A percentile compares a stretch with the other conserved stretches of the same genome.
Evolutionary conservation across 2,329 filamentous ascomycete genomes (phyloP).

Genomic region (Ophiostoma fasciatum): DNA sequence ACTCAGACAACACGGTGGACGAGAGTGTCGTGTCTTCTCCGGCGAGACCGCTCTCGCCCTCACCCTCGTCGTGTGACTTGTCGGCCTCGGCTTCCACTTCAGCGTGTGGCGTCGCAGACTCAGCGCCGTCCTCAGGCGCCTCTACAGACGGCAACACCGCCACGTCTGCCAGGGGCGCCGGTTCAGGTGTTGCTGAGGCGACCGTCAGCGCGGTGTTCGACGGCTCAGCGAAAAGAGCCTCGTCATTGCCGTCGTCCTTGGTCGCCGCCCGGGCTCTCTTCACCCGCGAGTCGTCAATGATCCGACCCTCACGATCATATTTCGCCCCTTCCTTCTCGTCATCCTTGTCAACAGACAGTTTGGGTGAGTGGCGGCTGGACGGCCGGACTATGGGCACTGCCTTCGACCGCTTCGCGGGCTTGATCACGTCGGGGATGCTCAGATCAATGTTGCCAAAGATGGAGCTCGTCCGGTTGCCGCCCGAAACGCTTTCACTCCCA

Average conservation of each 20-base stretch:
- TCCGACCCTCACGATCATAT: constrained; percentile 45
- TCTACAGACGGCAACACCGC: background rate
- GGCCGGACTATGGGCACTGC: constrained; percentile 69
- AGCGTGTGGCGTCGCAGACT: background rate
- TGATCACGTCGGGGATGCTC: constrained; percentile 44
- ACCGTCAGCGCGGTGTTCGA: constrained; percentile 14
- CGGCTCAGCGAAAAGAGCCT: constrained; percentile 58
- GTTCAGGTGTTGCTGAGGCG: constrained; percentile 5
- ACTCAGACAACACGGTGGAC: constrained; percentile 37
- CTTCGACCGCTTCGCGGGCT: constrained; percentile 59
- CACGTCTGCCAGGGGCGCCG: background rate
- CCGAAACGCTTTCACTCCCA: constrained; percentile 24
- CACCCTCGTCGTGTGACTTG: too few species aligned
- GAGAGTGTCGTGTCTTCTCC: constrained; percentile 37
- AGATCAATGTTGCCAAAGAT: constrained; percentile 60
- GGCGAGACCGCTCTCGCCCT: constrained; percentile 29
- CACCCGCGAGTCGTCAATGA: constrained; percentile 51
- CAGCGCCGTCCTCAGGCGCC: background rate
- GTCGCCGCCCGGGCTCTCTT: constrained; percentile 62
- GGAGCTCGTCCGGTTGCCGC: constrained; percentile 26
- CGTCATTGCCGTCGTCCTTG: constrained; percentile 52
- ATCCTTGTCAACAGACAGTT: constrained; percentile 1
- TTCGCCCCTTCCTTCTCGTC: constrained; percentile 15
- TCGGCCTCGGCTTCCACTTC: background rate
- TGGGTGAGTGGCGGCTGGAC: constrained; percentile 27